Percentiles rank a stretch among this genome's conserved stretches.
Evolutionary conservation across 2,329 filamentous ascomycete genomes (phyloP).

Genomic region (Pseudogymnoascus sp.): DNA sequence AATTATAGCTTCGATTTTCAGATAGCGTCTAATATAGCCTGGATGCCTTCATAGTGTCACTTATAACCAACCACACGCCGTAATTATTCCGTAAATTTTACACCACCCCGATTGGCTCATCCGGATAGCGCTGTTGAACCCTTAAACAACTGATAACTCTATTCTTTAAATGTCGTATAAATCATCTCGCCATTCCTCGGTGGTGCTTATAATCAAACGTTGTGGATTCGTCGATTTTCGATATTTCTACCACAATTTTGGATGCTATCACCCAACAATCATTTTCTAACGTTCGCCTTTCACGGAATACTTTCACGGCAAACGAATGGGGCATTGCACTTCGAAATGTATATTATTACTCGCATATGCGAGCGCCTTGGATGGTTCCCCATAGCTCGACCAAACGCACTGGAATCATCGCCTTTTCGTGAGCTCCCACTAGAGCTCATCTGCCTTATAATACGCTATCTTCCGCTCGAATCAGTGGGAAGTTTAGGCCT

Average conservation of each 20-base stretch:
- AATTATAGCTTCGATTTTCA: too few relatives aligned
- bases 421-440: constrained; percentile 12
- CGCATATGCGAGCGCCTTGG: background rate
- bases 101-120: too few relatives aligned
- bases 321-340: background rate
- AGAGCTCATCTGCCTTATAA: constrained; percentile 13
- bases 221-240: too few relatives aligned
- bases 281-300: background rate
- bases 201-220: too few relatives aligned
- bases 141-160: too few relatives aligned
- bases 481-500: constrained; percentile 12
- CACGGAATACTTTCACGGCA: background rate
- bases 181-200: too few relatives aligned
- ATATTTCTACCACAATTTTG: background rate
- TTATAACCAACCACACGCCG: too few relatives aligned
- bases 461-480: constrained; percentile 10
- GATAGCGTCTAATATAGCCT: too few relatives aligned
- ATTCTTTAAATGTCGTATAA: too few relatives aligned
- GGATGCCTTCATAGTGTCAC: too few relatives aligned
- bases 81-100: too few relatives aligned
- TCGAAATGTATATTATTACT: background rate
- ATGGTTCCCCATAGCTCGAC: background rate
- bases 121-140: too few relatives aligned
- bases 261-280: background rate
- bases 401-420: background rate